phyloP scores from a whole-genome alignment of 78 protist species.

The Dictyostelium discoideum region dicty_2.7 NC_007090.3:1609501-1610000 shows the following conservation, averaged over 20 bases:
- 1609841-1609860: slow-evolving; percentile 89
- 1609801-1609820: slow-evolving; percentile 92
- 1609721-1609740: slow-evolving; percentile 96
- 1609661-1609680: slow-evolving; percentile 95
- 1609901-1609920: slow-evolving; percentile 88
- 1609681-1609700: slow-evolving; percentile 96
- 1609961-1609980: not conserved
- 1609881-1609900: slow-evolving; percentile 85
- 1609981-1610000: not conserved
- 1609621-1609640: not conserved
- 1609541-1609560: slow-evolving; percentile 2
- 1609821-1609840: slow-evolving; percentile 92
- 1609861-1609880: slow-evolving; percentile 91
- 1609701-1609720: slow-evolving; percentile 95
- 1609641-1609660: slow-evolving; percentile 75
- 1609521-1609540: slow-evolving; percentile 96
- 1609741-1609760: slow-evolving; percentile 96
- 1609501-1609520: slow-evolving; percentile 93
- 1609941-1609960: not conserved
- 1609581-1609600: not conserved
- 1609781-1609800: slow-evolving; percentile 98
- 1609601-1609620: not conserved
- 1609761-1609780: slow-evolving; percentile 90
- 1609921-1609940: slow-evolving; percentile 80
- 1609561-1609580: too few relatives aligned